Evolutionary conservation across 1,284 basidiomycete genomes (phyloP), one percentile per base, ranked within the genome.

Genomic region (Marasmius fiardii): DNA sequence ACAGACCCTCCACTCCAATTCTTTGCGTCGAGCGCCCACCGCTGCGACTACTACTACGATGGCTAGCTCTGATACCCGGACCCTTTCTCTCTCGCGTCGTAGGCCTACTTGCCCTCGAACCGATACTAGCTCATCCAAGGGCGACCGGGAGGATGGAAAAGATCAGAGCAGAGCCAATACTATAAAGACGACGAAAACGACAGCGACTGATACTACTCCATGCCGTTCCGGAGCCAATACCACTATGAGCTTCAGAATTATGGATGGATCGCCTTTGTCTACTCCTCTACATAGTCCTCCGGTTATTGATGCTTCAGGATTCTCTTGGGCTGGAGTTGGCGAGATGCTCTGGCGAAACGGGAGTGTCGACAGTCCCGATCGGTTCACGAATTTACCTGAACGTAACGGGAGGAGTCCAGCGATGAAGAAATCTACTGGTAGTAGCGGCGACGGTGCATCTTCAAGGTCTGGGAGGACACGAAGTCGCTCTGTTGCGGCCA

Each of bases 181-280:
- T 12, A 12, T 20, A 16, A 23, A 28, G 21, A 45, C 44, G 16
- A n/a, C n/a, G n/a, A 39, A 14, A 4, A 39, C 37, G 11, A 39
- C 51, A 16, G 52, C 35, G 7, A 43, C 47, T 7, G 53, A 51
- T 49, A n/a, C 49, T 5, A 33, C 26, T 4, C 43, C 43, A 52
- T 48, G 20, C n/a, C 48, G 48, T 16, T 47, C 43, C 28, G 31
- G 33, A 24, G 23, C 48, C n/a, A 48, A 51, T 26, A 60, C 59
- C 21, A 18, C 49, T 43, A 23, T 48, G 35, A 54, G 56, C 18
- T 60, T 60, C 49, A 45, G 59, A 14, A 60, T 60, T 18, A 34
- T 60, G 4, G 56, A 60, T 31, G 59, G 53, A 18, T 56, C 56
- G 16, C 59, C 59, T 37, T 43, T 60, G 18, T 52, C 58, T 20